Percentiles rank a stretch among this genome's conserved stretches.
These are phyloP conservation scores for Francoa sonchifolia DNA, from an alignment of 441 rosid genomes.

Conservation along the genomic window DNA sequence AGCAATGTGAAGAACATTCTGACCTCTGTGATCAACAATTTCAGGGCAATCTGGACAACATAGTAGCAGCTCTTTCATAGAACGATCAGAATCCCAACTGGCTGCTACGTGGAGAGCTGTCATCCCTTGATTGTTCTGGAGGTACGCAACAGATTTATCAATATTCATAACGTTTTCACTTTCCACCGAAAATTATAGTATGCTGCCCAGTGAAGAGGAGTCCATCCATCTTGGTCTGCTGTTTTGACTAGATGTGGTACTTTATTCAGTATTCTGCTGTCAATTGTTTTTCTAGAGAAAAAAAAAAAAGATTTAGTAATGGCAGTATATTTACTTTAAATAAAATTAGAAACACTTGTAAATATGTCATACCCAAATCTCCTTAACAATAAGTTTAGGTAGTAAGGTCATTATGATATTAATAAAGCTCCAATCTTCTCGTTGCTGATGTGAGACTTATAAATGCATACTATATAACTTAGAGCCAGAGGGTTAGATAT, in stretches of 20 bases:
- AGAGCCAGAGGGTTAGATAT: no score
- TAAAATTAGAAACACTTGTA: no score
- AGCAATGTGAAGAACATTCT: conserved; percentile 15
- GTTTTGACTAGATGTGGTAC: neutral
- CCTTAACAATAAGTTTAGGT: no score
- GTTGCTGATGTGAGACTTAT: no score
- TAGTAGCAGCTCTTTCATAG: neutral
- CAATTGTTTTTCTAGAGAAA: no score
- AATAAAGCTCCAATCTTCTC: no score
- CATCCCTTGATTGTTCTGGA: neutral
- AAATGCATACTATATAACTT: no score
- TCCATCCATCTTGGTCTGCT: conserved; percentile 2
- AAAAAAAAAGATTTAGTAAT: no score
- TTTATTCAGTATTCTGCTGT: neutral
- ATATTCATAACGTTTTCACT: neutral
- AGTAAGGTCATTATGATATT: no score
- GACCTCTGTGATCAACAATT: neutral
- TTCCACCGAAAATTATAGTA: no score
- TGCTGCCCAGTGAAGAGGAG: conserved; percentile 4
- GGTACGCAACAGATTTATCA: neutral
- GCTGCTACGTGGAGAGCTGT: conserved; percentile 10
- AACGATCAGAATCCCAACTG: neutral
- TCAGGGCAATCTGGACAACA: conserved; percentile 7
- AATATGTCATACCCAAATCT: no score
- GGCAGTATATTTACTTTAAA: neutral